Conservation (phyloP, 2,329 filamentous ascomycete species). For the Xylariaceae sp. region DNA sequence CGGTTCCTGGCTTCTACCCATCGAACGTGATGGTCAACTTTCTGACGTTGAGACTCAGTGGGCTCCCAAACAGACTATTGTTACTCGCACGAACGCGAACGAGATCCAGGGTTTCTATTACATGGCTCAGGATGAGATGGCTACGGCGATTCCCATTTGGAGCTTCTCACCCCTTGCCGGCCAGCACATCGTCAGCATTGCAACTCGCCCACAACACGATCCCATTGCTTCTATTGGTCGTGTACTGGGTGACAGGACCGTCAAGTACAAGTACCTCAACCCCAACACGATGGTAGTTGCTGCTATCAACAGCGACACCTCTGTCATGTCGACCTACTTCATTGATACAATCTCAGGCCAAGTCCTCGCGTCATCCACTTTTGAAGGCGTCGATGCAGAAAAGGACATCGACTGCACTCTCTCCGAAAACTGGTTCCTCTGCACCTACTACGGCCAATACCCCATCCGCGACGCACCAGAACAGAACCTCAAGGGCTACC, state of each 20-base stretch:
- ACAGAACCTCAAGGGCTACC: slow-evolving; percentile 71
- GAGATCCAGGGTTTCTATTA: slow-evolving; percentile 53
- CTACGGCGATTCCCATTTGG: slow-evolving; percentile 57
- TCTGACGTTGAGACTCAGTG: slow-evolving; percentile 41
- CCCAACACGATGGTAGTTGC: slow-evolving; percentile 77
- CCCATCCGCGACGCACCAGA: slow-evolving; percentile 48
- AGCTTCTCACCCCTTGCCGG: slow-evolving; percentile 61
- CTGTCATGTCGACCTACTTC: slow-evolving; percentile 66
- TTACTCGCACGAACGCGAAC: slow-evolving; percentile 46
- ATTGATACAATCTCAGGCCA: slow-evolving; percentile 83
- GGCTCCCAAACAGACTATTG: slow-evolving; percentile 49
- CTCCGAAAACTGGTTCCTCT: slow-evolving; percentile 93
- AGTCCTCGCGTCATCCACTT: slow-evolving; percentile 64
- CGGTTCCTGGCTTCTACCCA: slow-evolving; percentile 50
- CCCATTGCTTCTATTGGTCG: slow-evolving; percentile 92
- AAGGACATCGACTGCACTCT: slow-evolving; percentile 72
- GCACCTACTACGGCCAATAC: slow-evolving; percentile 67
- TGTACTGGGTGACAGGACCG: slow-evolving; percentile 84
- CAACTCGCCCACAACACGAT: slow-evolving; percentile 67
- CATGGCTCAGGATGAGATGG: slow-evolving; percentile 37
- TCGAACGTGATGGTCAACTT: slow-evolving; percentile 47
- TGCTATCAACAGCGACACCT: slow-evolving; percentile 53
- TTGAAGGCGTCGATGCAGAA: slow-evolving; percentile 66
- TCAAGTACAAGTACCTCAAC: slow-evolving; percentile 96
- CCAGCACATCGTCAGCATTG: slow-evolving; percentile 64